Percentiles rank a stretch among this genome's conserved stretches.
Conservation (phyloP, 768 basidiomycete genomes). For the Boletus rubroflammeus region DNA sequence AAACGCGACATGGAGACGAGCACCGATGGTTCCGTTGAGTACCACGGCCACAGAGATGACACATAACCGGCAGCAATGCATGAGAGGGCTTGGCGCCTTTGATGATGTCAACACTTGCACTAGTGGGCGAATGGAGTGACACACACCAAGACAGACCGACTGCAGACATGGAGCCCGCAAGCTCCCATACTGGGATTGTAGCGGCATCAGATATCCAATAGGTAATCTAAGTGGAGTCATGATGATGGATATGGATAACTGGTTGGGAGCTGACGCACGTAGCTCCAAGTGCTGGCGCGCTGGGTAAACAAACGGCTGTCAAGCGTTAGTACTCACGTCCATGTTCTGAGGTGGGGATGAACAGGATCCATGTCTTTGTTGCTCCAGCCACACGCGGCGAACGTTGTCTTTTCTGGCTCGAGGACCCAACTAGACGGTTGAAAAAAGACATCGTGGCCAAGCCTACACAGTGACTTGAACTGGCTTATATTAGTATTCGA, state of each 20-base stretch:
- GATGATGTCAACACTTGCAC: not conserved
- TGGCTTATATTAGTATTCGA: too few species aligned
- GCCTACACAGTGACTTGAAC: too few species aligned
- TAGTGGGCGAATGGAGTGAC: not conserved
- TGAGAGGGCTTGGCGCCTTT: not conserved
- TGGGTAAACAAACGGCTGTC: not conserved
- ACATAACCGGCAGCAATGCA: not conserved
- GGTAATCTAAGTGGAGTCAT: not conserved
- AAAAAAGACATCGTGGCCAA: too few species aligned
- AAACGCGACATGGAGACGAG: slow-evolving; percentile 59
- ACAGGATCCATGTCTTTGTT: slow-evolving; percentile 82
- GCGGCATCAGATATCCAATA: not conserved
- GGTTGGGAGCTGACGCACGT: slow-evolving; percentile 53
- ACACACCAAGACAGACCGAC: not conserved
- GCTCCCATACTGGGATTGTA: not conserved
- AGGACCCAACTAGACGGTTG: slow-evolving; percentile 43
- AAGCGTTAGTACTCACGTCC: slow-evolving; percentile 39
- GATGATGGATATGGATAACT: slow-evolving; percentile 23
- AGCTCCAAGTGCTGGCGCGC: slow-evolving; percentile 51
- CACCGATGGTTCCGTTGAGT: slow-evolving; percentile 73
- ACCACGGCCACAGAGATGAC: slow-evolving; percentile 49
- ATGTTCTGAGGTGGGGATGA: slow-evolving; percentile 56
- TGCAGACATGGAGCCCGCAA: not conserved
- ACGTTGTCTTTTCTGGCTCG: slow-evolving; percentile 47
- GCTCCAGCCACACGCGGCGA: slow-evolving; percentile 54